Evolutionary conservation across 805 yeast genomes (phyloP), one percentile per base, ranked within the genome.

Genomic region (Teunomyces kruisii): DNA sequence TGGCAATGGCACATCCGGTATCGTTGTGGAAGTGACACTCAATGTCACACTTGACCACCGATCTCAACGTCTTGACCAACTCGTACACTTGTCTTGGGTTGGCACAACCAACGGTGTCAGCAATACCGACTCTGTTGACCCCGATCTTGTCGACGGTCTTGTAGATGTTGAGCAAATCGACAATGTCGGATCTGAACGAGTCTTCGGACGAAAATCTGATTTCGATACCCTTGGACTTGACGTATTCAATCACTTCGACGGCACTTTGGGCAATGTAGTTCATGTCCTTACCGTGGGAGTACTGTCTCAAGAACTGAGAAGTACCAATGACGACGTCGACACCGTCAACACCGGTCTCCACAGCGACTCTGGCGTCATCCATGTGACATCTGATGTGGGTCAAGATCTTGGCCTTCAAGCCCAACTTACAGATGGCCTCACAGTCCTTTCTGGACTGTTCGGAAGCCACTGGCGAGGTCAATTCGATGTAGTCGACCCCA

Each of bases 21-120:
- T 79, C 84, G 58, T 79, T 76, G 66, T 79, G 84, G 75, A 79
- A 79, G 62, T 79, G 84, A 48, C 80, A 74, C 62, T 79, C 84
- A 45, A 79, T 79, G 52, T 79, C 83, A 68, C 84, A 79, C 9
- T 72, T 67, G 38, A 79, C 82, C 17, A 79, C 81, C 0, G 80
- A 72, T 59, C 74, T 78, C 56, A 79, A 70, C 14, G 83, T 78
- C 64, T 76, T 75, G 50, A 79, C 80, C 57, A 79, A 71, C 60
- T 79, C 83, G 57, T 76, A 79, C 35, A 79, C 83, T 59, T 79
- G 84, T 70, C 83, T 74, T 52, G 83, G 82, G 63, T 79, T 78
- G 43, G 83, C 84, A 60, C 84, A 78, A 46, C 84, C 84, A 47
- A 79, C 82, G 38, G 84, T 79, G 63, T 79, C 84, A 41, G 84